These are phyloP conservation scores for Bjerkandera adusta DNA, from an alignment of 1,284 basidiomycete species.

Conservation along the genomic window DNA sequence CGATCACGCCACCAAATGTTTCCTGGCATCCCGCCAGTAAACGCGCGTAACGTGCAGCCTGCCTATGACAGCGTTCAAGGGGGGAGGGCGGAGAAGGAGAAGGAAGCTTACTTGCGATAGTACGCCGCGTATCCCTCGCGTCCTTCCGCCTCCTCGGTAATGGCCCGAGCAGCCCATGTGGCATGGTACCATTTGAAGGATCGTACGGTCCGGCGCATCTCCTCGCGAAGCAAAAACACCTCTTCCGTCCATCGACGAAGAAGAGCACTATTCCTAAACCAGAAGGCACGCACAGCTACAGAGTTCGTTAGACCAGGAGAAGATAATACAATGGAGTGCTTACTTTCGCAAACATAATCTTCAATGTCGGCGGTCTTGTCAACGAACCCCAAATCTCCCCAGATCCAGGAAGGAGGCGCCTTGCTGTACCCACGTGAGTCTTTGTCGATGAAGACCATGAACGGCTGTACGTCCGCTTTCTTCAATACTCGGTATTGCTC, in stretches of 20 bases:
- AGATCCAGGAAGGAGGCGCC: slow-evolving; percentile 17
- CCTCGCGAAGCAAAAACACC: background rate
- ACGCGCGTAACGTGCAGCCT: too few relatives aligned
- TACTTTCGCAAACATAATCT: slow-evolving; percentile 13
- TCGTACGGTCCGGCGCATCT: slow-evolving; percentile 4
- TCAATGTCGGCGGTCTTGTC: slow-evolving; percentile 5
- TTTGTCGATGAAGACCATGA: slow-evolving; percentile 5
- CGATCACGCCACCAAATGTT: too few relatives aligned
- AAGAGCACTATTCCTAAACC: slow-evolving; percentile 9
- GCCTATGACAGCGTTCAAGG: too few relatives aligned
- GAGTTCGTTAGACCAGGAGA: background rate
- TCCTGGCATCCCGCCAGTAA: too few relatives aligned
- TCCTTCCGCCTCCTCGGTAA: background rate
- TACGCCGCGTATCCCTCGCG: background rate
- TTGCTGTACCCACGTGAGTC: slow-evolving; percentile 11
- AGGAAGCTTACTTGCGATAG: slow-evolving; percentile 2
- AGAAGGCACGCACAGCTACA: slow-evolving; percentile 7
- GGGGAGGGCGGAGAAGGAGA: too few relatives aligned
- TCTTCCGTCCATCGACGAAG: slow-evolving; percentile 7
- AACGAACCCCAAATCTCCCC: slow-evolving; percentile 13
- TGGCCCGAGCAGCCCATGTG: background rate
- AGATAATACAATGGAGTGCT: background rate
- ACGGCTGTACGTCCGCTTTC: slow-evolving; percentile 6
- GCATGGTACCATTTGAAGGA: slow-evolving; percentile 1
- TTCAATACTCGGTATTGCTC: slow-evolving; percentile 6